A percentile compares a stretch with the other conserved stretches of the same genome.
Evolutionary conservation across 768 basidiomycete species (phyloP).

Genomic region (Leccinum imitatum): DNA sequence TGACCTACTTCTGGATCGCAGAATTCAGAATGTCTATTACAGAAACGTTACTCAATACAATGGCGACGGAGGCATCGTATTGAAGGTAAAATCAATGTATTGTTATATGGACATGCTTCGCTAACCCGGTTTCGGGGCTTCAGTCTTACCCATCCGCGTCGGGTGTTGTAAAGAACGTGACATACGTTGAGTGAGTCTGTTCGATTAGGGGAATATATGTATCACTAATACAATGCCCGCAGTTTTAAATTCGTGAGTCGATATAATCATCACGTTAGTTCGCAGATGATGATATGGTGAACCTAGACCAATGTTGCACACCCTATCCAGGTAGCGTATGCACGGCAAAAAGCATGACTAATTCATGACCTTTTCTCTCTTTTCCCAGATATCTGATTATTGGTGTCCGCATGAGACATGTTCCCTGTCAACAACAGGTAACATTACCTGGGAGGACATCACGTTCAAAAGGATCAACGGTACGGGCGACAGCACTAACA

Average conservation of each 20-base stretch:
- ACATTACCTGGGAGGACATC: slow-evolving; percentile 9
- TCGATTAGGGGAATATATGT: not conserved
- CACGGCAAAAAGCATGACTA: too few relatives aligned
- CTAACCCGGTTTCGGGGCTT: not conserved
- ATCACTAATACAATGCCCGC: not conserved
- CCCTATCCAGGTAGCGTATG: slow-evolving; percentile 13
- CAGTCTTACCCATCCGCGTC: slow-evolving; percentile 14
- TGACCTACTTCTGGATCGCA: not conserved
- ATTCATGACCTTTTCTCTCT: not conserved
- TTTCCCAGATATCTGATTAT: not conserved
- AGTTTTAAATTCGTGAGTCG: slow-evolving; percentile 16
- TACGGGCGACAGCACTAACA: slow-evolving; percentile 3
- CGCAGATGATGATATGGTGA: not conserved
- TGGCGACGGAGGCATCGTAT: not conserved
- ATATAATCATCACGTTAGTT: not conserved
- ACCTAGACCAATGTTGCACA: slow-evolving; percentile 1
- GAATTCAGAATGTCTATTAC: slow-evolving; percentile 13
- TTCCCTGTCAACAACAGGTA: not conserved
- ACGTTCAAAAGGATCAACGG: slow-evolving; percentile 9
- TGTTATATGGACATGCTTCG: too few relatives aligned
- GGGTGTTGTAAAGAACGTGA: slow-evolving; percentile 12
- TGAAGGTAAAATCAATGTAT: slow-evolving; percentile 9
- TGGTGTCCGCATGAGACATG: slow-evolving; percentile 11
- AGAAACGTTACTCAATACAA: slow-evolving; percentile 2
- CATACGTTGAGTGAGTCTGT: slow-evolving; percentile 10